Conservation (phyloP, 2,329 filamentous ascomycete species). For the Apiospora saccharicola region DNA sequence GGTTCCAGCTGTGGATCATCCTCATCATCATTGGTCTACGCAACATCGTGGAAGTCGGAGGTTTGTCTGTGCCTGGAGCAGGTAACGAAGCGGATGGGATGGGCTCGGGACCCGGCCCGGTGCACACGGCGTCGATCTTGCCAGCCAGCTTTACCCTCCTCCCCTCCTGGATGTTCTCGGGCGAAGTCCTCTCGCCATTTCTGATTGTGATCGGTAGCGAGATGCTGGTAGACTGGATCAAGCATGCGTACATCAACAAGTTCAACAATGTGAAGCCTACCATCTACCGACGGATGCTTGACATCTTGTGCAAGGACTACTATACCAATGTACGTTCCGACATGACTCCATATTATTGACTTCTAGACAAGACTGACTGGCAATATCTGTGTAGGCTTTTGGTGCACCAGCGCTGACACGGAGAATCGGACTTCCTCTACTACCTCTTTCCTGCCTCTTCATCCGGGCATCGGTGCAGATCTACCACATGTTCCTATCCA, state of each 20-base stretch:
- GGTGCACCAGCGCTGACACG: conserved; percentile 88
- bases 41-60: conserved; percentile 95
- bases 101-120: conserved; percentile 63
- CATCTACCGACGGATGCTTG: conserved; percentile 88
- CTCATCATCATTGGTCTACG: conserved; percentile 93
- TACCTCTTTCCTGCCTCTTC: conserved; percentile 93
- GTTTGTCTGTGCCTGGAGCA: conserved; percentile 70
- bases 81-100: conserved; percentile 55
- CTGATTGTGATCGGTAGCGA: conserved; percentile 93
- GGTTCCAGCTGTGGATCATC: conserved; percentile 98
- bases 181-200: conserved; percentile 91
- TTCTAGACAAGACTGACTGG: conserved; percentile 20
- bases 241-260: conserved; percentile 97
- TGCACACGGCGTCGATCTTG: conserved; percentile 76
- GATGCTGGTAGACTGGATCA: conserved; percentile 96
- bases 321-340: conserved; percentile 78
- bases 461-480: conserved; percentile 94
- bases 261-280: conserved; percentile 96
- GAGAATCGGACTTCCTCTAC: conserved; percentile 86
- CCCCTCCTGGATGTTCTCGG: conserved; percentile 78
- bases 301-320: conserved; percentile 96
- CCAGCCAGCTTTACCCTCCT: conserved; percentile 91
- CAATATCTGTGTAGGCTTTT: conserved; percentile 70
- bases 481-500: conserved; percentile 97
- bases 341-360: neutral